Evolutionary conservation across 306 rosid genomes (phyloP), one percentile per base, ranked within the genome.

Genomic region (Cajanus cajan): DNA sequence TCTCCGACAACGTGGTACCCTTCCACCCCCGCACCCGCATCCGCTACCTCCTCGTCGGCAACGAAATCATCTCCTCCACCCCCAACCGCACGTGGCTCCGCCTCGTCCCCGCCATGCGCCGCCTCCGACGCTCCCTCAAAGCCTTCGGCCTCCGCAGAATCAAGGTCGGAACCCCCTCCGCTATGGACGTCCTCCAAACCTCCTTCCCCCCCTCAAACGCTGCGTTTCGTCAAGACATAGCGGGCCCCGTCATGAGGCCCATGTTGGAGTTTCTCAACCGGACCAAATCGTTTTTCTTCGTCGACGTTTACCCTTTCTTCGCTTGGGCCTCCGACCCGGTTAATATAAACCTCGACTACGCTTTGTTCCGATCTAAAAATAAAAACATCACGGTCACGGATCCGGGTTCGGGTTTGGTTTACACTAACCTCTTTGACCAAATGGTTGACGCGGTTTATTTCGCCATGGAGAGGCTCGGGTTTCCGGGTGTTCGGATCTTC

Each of bases 151-250:
- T 90, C 21, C 77, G 2, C n/a, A 90, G 83, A 24, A 68, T 92
- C 48, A 92, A 92, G 9, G 93, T 92, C 22, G 97, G 97, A 2
- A 90, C 96, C 0, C 10, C 97, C 0, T 80, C 80, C 4, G 95
- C 93, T 10, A 89, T 92, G 88, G 93, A 83, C 76, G 86, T 87
- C 0, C 78, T 92, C 0, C 70, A 86, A 68, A 68, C 94, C 0
- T 93, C 97, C 0, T 93, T 80, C 22, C 97, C 97, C 0, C 97
- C 97, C 1, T 92, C 97, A 0, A 90, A 85, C 82, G 97, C 88
- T 2, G 75, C 92, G 2, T 92, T 92, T 54, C 90, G 93, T 36
- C 37, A 81, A 1, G 97, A 88, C 37, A 43, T 93, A 14, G 55
- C 92, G 2, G 54, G 0, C 0, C 78, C 71, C 40, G 73, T 93